These are phyloP conservation scores for Pisolithus orientalis DNA, from an alignment of 768 basidiomycete genomes.

Conservation along the genomic window DNA sequence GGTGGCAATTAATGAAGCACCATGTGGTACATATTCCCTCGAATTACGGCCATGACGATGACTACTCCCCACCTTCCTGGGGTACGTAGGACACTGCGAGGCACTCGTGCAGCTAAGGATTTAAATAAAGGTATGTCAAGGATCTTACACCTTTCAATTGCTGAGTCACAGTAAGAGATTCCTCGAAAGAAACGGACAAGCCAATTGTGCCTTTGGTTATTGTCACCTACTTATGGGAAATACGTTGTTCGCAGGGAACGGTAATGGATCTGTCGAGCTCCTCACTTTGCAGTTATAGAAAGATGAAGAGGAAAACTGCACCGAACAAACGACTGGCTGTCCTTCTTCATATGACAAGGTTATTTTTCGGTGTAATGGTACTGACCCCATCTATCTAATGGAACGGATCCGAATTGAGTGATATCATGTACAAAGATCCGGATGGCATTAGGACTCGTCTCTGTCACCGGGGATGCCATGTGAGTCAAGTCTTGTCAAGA, in stretches of 20 bases:
- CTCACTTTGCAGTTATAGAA: constrained; percentile 15
- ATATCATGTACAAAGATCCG: background rate
- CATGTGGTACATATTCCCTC: constrained; percentile 3
- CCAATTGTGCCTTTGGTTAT: constrained; percentile 16
- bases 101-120: constrained; percentile 10
- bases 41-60: constrained; percentile 4
- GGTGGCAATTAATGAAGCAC: constrained; percentile 11
- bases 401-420: background rate
- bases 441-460: background rate
- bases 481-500: background rate
- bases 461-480: background rate
- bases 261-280: constrained; percentile 12
- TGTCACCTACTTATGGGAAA: constrained; percentile 28
- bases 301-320: constrained; percentile 8
- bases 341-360: constrained; percentile 7
- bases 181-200: constrained; percentile 4
- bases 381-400: constrained; percentile 4
- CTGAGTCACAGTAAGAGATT: background rate
- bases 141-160: background rate
- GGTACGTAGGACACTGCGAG: constrained; percentile 10
- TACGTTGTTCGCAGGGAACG: constrained; percentile 20
- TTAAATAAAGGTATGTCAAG: background rate
- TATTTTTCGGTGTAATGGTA: constrained; percentile 4
- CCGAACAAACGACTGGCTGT: constrained; percentile 15
- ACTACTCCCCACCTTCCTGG: constrained; percentile 4